A percentile compares a stretch with the other conserved stretches of the same genome.
Evolutionary conservation across 495 filamentous ascomycete species (phyloP).

Genomic region (Venustampulla echinocandica): DNA sequence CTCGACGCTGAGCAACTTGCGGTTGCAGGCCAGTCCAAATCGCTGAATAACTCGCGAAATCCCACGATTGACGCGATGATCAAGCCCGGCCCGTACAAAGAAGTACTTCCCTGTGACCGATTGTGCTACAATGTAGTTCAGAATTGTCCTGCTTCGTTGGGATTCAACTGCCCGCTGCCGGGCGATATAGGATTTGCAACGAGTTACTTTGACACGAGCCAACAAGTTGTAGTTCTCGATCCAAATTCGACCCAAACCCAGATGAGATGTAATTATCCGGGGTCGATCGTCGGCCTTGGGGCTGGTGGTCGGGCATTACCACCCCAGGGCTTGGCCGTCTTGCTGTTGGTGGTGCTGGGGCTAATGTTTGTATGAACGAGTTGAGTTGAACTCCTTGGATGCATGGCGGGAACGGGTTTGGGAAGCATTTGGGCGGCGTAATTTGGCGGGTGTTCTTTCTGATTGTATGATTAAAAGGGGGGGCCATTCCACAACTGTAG

Average conservation of each 20-base stretch:
- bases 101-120: constrained; percentile 77
- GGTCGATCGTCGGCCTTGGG: constrained; percentile 8
- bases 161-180: constrained; percentile 65
- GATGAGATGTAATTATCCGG: constrained; percentile 25
- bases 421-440: constrained; percentile 18
- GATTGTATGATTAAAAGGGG: too few species aligned
- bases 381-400: background rate
- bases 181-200: constrained; percentile 42
- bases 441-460: too few species aligned
- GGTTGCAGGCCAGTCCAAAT: constrained; percentile 17
- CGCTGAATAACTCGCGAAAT: constrained; percentile 51
- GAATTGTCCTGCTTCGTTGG: constrained; percentile 71
- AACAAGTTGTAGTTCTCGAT: constrained; percentile 11
- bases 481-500: background rate
- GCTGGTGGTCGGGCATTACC: constrained; percentile 1
- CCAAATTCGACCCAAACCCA: too few species aligned
- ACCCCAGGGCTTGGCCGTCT: background rate
- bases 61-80: constrained; percentile 59
- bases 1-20: constrained; percentile 33
- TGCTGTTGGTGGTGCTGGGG: constrained; percentile 5
- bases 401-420: constrained; percentile 5
- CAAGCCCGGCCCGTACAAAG: constrained; percentile 84
- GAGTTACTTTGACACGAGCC: constrained; percentile 52
- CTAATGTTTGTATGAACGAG: constrained; percentile 14
- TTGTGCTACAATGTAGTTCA: constrained; percentile 76